Percentiles rank a stretch among this genome's conserved stretches.
Evolutionary conservation across 2,329 filamentous ascomycete species (phyloP).

Genomic region (Niveomyces coronatus): DNA sequence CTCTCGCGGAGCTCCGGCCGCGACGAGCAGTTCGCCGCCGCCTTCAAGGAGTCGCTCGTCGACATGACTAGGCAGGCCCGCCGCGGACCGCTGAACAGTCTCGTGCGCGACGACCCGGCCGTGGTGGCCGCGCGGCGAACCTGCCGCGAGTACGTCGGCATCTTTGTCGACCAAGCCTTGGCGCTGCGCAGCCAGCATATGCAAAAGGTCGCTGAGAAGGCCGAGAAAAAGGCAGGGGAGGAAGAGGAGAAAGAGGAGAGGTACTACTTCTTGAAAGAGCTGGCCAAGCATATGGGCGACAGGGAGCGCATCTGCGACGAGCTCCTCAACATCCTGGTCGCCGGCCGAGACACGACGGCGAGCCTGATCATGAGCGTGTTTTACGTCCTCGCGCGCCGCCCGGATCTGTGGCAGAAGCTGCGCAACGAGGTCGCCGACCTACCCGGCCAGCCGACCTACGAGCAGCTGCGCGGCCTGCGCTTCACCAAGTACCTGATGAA

Average conservation of each 20-base stretch:
- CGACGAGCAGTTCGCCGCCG: background rate
- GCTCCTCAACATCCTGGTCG: conserved; percentile 13
- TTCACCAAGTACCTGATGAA: conserved; percentile 3
- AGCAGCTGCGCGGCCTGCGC: conserved; percentile 1
- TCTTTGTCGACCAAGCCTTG: conserved; percentile 1
- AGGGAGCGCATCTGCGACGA: conserved; percentile 10
- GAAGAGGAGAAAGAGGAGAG: background rate
- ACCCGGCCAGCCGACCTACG: background rate
- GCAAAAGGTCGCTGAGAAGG: too few relatives aligned
- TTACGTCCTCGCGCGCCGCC: conserved; percentile 12
- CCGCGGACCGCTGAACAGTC: background rate
- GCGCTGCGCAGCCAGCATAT: too few relatives aligned
- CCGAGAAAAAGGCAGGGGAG: background rate
- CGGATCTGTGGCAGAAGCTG: conserved; percentile 1
- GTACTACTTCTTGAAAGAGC: conserved; percentile 13
- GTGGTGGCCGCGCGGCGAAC: background rate
- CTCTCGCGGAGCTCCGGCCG: conserved; percentile 8
- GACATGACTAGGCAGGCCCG: background rate
- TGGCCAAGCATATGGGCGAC: conserved; percentile 11
- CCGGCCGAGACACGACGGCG: conserved; percentile 16
- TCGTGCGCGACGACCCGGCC: background rate
- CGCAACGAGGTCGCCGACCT: conserved; percentile 6
- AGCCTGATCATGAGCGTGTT: conserved; percentile 14
- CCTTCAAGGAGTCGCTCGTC: background rate
- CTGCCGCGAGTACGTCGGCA: conserved; percentile 1